Conservation (phyloP, 176 grass and related monocot species). For the Tillandsia fasciculata region DNA sequence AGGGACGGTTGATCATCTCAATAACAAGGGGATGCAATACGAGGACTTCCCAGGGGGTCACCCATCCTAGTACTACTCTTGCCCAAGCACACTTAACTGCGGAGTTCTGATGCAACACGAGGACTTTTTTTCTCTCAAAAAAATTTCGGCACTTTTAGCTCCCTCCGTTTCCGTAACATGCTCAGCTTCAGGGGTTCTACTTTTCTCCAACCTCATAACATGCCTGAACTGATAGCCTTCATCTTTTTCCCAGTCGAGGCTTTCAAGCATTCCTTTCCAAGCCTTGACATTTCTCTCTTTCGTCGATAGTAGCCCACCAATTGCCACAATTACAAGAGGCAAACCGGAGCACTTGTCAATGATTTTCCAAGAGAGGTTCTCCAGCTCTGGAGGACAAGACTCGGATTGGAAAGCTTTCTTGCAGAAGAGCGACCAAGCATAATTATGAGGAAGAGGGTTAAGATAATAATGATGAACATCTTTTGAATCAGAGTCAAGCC, state of each 20-base stretch:
- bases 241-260: not conserved
- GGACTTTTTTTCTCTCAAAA: no score
- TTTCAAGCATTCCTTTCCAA: not conserved
- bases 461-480: not conserved
- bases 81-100: no score
- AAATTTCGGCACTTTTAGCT: not conserved
- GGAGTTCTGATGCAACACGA: no score
- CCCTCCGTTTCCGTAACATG: not conserved
- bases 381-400: not conserved
- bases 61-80: no score
- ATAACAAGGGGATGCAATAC: no score
- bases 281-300: not conserved
- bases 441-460: not conserved
- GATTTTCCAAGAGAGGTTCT: not conserved
- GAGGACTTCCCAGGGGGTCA: no score
- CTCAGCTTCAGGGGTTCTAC: slow-evolving; percentile 6
- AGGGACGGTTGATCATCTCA: no score
- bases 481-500: no score
- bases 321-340: slow-evolving; percentile 13
- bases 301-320: slow-evolving; percentile 14
- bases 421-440: slow-evolving; percentile 1
- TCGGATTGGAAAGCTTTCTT: not conserved
- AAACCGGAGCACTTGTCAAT: slow-evolving; percentile 4
- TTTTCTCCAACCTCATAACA: not conserved
- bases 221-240: slow-evolving; percentile 3